Base-by-base conservation (phyloP, 2,329 filamentous ascomycete genomes). In the Dothistroma pini region DNA sequence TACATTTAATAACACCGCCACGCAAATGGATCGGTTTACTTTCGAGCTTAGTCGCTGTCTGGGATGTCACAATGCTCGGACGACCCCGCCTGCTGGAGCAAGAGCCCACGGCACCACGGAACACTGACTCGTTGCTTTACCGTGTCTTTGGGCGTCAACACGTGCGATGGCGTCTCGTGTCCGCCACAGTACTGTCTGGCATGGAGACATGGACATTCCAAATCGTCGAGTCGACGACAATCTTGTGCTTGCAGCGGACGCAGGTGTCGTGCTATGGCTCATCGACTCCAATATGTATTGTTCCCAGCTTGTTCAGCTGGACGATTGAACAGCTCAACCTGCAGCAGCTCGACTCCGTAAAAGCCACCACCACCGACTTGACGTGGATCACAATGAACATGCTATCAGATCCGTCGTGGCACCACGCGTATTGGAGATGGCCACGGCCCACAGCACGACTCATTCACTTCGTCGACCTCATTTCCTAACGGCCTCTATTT, bases 161-260 rank as follows among this genome's bases (percentile, higher is more conserved):
- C 56, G 56, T 58, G 56, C 31, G 34, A 41, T 29, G 29, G 34
- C 56, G 56, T 49, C 56, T 50, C 48, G 29, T 31, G 48, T 29
- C 29, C 48, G 48, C 48, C 48, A 51, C 48, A 51, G 48, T 29
- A 49, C n/a, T 25, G 21, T 11, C 21, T 12, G 48, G 16, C 8
- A 51, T 1, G 48, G 48, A 29, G 48, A 44, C 41, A 4, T n/a
- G 41, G 8, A 19, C 4, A 44, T 44, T 19, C 41, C 41, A 44
- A 44, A 44, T 44, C 12, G 14, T 1, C n/a, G 2, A 9, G 14
- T n/a, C 9, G 35, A 12, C 16, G 16, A 16, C 14, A n/a, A 9
- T n/a, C 4, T 44, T 16, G 41, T 44, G 14, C 41, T 44, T 19
- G 41, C 14, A 44, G 41, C 16, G n/a, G 41, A 19, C n/a, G 16